Percentiles rank a stretch among this genome's conserved stretches.
These are phyloP conservation scores for Albizia julibrissin DNA, from an alignment of 306 rosid species.

Conservation along the genomic window DNA sequence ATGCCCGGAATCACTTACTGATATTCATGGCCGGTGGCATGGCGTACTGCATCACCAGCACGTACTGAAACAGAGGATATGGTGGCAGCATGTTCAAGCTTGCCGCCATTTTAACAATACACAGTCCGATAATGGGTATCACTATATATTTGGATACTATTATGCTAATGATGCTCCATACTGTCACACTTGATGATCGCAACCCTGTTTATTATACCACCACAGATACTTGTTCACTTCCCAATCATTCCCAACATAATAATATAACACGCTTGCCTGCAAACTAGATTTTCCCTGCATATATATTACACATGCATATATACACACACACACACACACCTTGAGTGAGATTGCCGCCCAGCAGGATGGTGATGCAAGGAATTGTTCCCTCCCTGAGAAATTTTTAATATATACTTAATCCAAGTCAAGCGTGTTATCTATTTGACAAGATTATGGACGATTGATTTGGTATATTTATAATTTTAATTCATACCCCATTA, in stretches of 20 bases:
- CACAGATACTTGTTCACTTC: background rate
- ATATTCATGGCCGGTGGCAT: constrained; percentile 94
- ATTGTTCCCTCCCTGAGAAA: constrained; percentile 70
- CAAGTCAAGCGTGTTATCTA: background rate
- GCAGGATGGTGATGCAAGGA: constrained; percentile 84
- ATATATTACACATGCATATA: constrained; percentile 19
- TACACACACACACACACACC: constrained; percentile 38
- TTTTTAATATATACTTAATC: background rate
- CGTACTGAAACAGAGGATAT: constrained; percentile 72
- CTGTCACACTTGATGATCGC: constrained; percentile 51
- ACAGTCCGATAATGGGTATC: constrained; percentile 66
- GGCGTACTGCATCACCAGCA: constrained; percentile 74
- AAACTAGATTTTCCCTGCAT: background rate
- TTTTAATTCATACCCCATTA: constrained; percentile 66
- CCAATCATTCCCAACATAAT: background rate
- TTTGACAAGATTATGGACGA: background rate
- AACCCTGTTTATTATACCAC: constrained; percentile 47
- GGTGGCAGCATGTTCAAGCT: constrained; percentile 58
- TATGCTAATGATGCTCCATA: constrained; percentile 33
- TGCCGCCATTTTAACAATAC: constrained; percentile 58
- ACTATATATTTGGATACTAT: constrained; percentile 42
- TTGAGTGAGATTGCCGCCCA: constrained; percentile 87
- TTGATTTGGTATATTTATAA: background rate
- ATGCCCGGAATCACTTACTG: constrained; percentile 42
- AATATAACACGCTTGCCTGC: background rate